Evolutionary conservation across 768 basidiomycete genomes (phyloP), one percentile per base, ranked within the genome.

Genomic region (Amanita thiersii): DNA sequence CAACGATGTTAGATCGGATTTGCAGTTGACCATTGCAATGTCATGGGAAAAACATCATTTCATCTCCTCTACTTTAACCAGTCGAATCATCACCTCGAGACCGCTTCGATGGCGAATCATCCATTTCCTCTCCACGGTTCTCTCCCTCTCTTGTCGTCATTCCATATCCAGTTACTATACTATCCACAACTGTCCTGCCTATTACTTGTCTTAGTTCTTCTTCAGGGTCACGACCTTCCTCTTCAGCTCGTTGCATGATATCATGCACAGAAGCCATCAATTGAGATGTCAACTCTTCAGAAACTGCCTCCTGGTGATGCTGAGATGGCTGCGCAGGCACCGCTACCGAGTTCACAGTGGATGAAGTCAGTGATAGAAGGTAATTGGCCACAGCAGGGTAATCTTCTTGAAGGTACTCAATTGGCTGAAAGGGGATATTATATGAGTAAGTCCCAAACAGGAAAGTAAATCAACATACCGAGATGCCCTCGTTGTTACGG

Each of bases 401-500:
- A 4, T 47, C 43, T 39, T 47, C 47, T 10, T 33, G 39, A 5
- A 45, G 26, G 37, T 45, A 30, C 15, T 39, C 44, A 50, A 79
- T 76, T 9, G 86, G 80, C 87, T 87, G 50, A 35, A 21, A 45
- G 44, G 42, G 31, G 43, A 30, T 43, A n/a, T 52, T 12, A 52
- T 34, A 20, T 39, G 36, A 1, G 21, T 38, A 10, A 45, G 39
- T 43, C 19, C 8, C 8, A 25, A 23, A 21, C 36, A 21, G 14
- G 21, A 44, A 14, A 38, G 25, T 19, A 28, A 21, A 31, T 39
- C 25, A 29, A 70, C 83, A 33, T 55, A 93, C 91, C 21, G 84
- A 82, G 38, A 87, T 54, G 12, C 85, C 88, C 48, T 88, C 79
- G 39, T 60, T 56, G 57, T 96, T 94, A 47, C 63, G 67, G 49